Conservation (phyloP, 306 rosid species). For the Vigna mungo region DNA sequence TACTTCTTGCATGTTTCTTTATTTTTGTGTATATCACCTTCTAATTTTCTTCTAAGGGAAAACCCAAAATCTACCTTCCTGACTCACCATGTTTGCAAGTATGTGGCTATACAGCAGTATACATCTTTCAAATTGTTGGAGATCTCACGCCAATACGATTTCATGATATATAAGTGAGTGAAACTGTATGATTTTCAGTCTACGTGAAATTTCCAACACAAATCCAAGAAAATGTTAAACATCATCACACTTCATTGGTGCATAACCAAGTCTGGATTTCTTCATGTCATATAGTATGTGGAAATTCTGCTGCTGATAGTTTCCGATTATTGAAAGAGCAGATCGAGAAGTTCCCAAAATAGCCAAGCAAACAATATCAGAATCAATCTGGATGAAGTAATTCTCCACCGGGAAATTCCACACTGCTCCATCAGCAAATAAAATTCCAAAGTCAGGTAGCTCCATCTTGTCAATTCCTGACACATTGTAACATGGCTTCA, state of each 20-base stretch:
- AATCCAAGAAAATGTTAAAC: conserved; percentile 48
- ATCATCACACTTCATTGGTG: conserved; percentile 90
- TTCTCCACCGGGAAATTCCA: conserved; percentile 95
- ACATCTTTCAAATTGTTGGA: neutral
- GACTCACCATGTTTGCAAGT: conserved; percentile 51
- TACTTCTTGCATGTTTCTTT: conserved; percentile 3
- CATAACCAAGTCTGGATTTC: conserved; percentile 89
- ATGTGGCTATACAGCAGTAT: conserved; percentile 39
- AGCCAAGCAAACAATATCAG: conserved; percentile 80
- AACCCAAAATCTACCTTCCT: conserved; percentile 38
- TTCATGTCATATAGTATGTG: conserved; percentile 83
- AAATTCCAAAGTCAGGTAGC: conserved; percentile 80
- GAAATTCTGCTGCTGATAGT: conserved; percentile 98
- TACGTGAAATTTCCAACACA: no score
- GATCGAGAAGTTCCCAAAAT: conserved; percentile 74
- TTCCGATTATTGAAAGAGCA: conserved; percentile 87
- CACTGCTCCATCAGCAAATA: conserved; percentile 80
- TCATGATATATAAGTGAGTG: no score
- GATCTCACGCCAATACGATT: no score
- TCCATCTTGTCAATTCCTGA: conserved; percentile 75
- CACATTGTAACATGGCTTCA: conserved; percentile 93
- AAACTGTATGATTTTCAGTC: no score
- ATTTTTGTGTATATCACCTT: conserved; percentile 35
- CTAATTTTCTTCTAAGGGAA: conserved; percentile 36
- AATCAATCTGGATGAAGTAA: conserved; percentile 82